Conservation (phyloP, 2,329 filamentous ascomycete species). For the Aureobasidium musti region DNA sequence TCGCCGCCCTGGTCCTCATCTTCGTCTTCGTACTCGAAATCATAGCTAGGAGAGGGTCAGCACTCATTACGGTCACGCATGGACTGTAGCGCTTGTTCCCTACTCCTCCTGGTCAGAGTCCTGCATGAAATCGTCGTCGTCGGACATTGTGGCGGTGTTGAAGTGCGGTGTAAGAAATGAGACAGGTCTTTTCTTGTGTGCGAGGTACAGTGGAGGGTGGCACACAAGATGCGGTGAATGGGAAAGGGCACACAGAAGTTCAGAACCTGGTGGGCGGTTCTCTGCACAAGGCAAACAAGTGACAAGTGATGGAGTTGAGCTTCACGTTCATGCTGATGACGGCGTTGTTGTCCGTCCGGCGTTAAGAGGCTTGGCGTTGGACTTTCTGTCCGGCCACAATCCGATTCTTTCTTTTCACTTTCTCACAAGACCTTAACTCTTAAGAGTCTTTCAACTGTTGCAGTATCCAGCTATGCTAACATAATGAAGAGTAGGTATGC, state of each 20-base stretch:
- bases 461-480: neutral
- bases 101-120: constrained; percentile 87
- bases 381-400: neutral
- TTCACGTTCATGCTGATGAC: constrained; percentile 10
- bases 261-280: constrained; percentile 6
- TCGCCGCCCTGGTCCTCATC: constrained; percentile 86
- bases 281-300: constrained; percentile 9
- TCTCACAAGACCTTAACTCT: too few species aligned
- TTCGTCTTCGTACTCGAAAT: constrained; percentile 96
- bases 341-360: neutral
- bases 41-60: constrained; percentile 63
- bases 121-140: constrained; percentile 91
- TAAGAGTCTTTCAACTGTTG: too few species aligned
- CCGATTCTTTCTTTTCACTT: neutral
- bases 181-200: constrained; percentile 5
- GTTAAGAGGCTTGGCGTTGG: constrained; percentile 16
- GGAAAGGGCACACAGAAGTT: neutral
- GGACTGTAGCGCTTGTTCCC: constrained; percentile 33
- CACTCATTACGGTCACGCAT: neutral
- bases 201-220: constrained; percentile 7
- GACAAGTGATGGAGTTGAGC: neutral
- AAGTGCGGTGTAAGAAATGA: neutral
- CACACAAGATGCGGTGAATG: constrained; percentile 14
- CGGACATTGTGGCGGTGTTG: constrained; percentile 63
- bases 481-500: neutral